Base-by-base conservation (phyloP, 2,329 filamentous ascomycete species). In the Balansia obtecta region DNA sequence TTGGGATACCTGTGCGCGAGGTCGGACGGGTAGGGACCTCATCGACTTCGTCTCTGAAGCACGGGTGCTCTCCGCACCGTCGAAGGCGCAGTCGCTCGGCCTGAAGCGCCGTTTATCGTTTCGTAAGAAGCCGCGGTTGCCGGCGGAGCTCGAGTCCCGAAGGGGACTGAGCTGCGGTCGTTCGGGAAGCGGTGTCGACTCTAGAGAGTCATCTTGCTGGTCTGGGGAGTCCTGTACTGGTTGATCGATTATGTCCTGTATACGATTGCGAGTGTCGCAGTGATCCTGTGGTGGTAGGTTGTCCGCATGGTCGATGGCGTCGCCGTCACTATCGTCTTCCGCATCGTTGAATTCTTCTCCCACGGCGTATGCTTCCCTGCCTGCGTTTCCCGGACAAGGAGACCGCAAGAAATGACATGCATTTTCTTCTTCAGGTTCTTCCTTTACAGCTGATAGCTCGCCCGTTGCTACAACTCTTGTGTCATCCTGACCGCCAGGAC, bases 401-500 rank as follows among this genome's bases (percentile, higher is more conserved):
- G 64, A 65, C n/a, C 50, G 50, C 20, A 55, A 49, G 10, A 56
- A 32, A 1, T 52, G 44, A n/a, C 54, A 45, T 8, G 39, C 44
- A 16, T 51, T 10, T 12, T 60, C 53, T 56, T 71, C 64, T 3
- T 69, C 65, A 4, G 69, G 63, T 48, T 77, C 76, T 43, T 76
- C 70, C 16, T 72, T 69, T 4, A 77, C 68, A 12, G 72, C 71
- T 15, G 71, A 66, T 2, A 77, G 62, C 16, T 65, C 65, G 42
- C 68, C 58, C 2, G 65, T 66, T 8, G 67, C 61, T 1, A 61
- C 65, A 27, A 68, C 63, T 6, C 61, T 60, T 0, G 71, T 76
- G 60, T 74, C 73, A 43, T 69, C 71, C 2, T 75, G 72, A 45
- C 77, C 71, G 39, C 71, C 73, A 0, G 80, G 79, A 52, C 77